Percentiles rank a stretch among this genome's conserved stretches.
phyloP scores from a whole-genome alignment of 2,329 filamentous ascomycete genomes.

The Penicillium fuscoglaucum region DNA sequence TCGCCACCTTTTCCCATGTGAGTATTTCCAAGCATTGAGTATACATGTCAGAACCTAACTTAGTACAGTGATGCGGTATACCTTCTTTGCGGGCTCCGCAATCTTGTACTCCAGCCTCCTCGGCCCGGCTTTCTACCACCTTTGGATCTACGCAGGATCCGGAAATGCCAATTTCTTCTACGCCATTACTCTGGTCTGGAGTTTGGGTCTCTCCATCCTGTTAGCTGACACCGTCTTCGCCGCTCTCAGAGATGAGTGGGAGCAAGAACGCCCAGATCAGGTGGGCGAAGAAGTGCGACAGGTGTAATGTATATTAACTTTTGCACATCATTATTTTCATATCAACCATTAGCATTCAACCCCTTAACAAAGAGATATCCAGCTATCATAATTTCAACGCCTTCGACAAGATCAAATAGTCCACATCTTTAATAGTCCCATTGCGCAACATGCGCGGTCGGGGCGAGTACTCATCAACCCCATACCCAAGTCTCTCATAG shows the following conservation, averaged over 20 bases:
- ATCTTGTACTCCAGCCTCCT: conserved; percentile 85
- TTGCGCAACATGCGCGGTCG: conserved; percentile 50
- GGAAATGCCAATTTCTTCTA: conserved; percentile 99
- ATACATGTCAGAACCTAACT: conserved; percentile 24
- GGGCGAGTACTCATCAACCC: conserved; percentile 55
- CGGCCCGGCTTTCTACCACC: conserved; percentile 90
- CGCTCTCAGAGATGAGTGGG: conserved; percentile 87
- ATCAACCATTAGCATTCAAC: not conserved
- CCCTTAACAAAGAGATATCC: not conserved
- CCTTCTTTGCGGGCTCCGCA: conserved; percentile 79
- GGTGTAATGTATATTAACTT: conserved; percentile 57
- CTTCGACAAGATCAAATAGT: conserved; percentile 58
- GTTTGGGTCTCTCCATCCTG: conserved; percentile 80
- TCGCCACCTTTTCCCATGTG: conserved; percentile 82
- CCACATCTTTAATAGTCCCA: conserved; percentile 50
- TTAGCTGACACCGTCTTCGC: conserved; percentile 88
- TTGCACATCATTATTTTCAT: not conserved
- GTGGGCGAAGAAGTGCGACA: conserved; percentile 83
- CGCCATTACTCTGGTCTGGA: conserved; percentile 98
- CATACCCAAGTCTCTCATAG: conserved; percentile 54
- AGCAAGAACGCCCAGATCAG: conserved; percentile 86
- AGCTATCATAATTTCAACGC: conserved; percentile 22
- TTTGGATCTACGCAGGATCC: conserved; percentile 97
- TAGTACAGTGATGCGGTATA: conserved; percentile 77
- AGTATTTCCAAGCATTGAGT: conserved; percentile 35